A percentile compares a stretch with the other conserved stretches of the same genome.
These are phyloP conservation scores for Stromatinia cepivora DNA, from an alignment of 2,329 filamentous ascomycete genomes.

Conservation along the genomic window DNA sequence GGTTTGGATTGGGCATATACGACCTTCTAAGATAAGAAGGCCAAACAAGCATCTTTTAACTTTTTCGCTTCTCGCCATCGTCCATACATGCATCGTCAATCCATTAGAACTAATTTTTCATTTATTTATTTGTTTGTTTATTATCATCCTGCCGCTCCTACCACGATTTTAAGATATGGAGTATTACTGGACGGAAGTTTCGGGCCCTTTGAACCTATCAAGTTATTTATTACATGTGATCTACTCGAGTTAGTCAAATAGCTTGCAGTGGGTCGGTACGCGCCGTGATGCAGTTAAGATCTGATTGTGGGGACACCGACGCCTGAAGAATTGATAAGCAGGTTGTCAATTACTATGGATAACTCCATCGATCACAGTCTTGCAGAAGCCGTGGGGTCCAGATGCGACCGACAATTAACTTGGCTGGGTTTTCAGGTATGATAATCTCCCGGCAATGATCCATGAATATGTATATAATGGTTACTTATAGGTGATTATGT, in stretches of 20 bases:
- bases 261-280: neutral
- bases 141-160: too few species aligned
- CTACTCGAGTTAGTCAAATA: neutral
- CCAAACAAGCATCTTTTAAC: neutral
- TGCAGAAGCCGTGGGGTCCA: slow-evolving; percentile 45
- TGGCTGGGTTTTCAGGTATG: slow-evolving; percentile 47
- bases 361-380: slow-evolving; percentile 44
- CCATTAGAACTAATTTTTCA: neutral
- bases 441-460: neutral
- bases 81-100: slow-evolving; percentile 12
- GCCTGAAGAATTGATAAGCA: neutral
- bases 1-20: neutral
- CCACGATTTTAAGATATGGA: neutral
- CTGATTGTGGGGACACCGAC: neutral
- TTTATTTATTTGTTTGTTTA: too few species aligned
- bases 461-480: slow-evolving; percentile 14
- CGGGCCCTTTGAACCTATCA: neutral
- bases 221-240: neutral
- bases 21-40: slow-evolving; percentile 20
- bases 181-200: neutral
- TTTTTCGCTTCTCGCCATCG: slow-evolving; percentile 17
- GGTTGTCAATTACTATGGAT: neutral
- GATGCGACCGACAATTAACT: slow-evolving; percentile 46
- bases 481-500: slow-evolving; percentile 31
- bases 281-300: neutral